Percentiles rank a stretch among this genome's conserved stretches.
Conservation (phyloP, 352 stramenopile genomes). For the Phytophthora chlamydospora region DNA sequence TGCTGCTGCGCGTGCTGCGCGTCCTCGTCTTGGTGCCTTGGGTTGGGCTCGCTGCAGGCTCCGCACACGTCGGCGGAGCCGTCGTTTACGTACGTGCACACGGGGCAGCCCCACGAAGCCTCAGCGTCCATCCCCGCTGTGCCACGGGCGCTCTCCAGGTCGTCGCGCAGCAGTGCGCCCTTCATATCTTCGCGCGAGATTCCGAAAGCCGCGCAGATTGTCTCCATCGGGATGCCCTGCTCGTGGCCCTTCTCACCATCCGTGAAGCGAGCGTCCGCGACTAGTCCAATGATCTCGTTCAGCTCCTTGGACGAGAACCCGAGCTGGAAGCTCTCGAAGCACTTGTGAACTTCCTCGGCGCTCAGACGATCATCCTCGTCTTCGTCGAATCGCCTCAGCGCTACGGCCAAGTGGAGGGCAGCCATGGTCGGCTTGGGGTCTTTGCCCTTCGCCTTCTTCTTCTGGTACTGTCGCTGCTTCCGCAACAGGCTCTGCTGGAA, state of each 20-base stretch:
- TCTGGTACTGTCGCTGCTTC: constrained; percentile 58
- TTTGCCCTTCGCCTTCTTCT: constrained; percentile 49
- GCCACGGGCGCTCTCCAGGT: constrained; percentile 36
- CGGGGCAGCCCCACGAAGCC: constrained; percentile 62
- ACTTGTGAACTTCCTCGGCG: constrained; percentile 79
- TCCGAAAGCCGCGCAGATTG: constrained; percentile 73
- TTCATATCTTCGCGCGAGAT: constrained; percentile 63
- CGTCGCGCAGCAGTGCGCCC: constrained; percentile 56
- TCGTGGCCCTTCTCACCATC: constrained; percentile 42
- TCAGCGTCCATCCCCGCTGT: constrained; percentile 21
- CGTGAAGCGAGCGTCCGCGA: constrained; percentile 59
- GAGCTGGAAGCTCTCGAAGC: constrained; percentile 87
- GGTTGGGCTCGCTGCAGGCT: constrained; percentile 71
- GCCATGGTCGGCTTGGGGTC: constrained; percentile 33
- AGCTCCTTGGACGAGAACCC: constrained; percentile 83
- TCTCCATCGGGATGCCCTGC: constrained; percentile 60
- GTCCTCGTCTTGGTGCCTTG: constrained; percentile 39
- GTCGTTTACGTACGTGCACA: constrained; percentile 87
- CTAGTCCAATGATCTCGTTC: constrained; percentile 83
- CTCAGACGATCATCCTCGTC: constrained; percentile 70
- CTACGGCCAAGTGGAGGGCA: constrained; percentile 53
- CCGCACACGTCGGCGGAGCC: constrained; percentile 42
- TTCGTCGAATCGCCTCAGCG: constrained; percentile 73
- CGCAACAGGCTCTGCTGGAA: constrained; percentile 81
- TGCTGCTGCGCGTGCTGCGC: constrained; percentile 46